Base-by-base conservation (phyloP, 2,329 filamentous ascomycete species). In the Emergomyces orientalis region DNA sequence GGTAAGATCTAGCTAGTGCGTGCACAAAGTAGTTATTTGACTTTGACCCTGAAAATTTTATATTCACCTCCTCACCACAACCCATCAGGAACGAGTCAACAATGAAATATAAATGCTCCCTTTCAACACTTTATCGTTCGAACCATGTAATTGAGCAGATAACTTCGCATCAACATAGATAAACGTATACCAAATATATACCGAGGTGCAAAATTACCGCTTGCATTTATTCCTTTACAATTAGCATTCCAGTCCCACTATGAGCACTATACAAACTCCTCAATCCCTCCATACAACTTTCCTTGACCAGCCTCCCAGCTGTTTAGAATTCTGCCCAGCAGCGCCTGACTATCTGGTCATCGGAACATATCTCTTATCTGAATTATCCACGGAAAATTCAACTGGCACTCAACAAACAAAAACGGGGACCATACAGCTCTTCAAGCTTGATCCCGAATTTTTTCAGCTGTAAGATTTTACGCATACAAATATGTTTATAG, bases 361-460 rank as follows among this genome's bases (percentile, higher is more conserved):
- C 57, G 93, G 92, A 47, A 96, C 92, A 1, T 97, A 97, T 75
- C 84, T 88, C 65, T 81, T 96, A 41, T 72, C 71, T 30, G 71
- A 77, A 63, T 68, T 65, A 25, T 71, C 72, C 55, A 68, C 67
- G 13, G 70, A 70, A 19, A 67, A 69, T 43, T 69, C 64, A 25
- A 60, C 66, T 14, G 45, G 34, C 30, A 65, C 73, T 61, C 69
- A 79, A 1, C 88, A 91, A 71, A 83, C 77, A 59, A 86, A 90
- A 49, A 88, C 86, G 65, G 90, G 91, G 1, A 91, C 87, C 72
- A 75, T 96, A 39, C 74, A 91, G 22, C 77, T 93, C 2, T 89
- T 88, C 70, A 79, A 75, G 41, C 69, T 90, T 2, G 70, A 79
- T 62, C 67, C 69, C 0, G 62, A 63, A 34, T 70, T 68, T 32